Evolutionary conservation across 345 rosid species (phyloP).

Genomic region (Linum usitatissimum): DNA sequence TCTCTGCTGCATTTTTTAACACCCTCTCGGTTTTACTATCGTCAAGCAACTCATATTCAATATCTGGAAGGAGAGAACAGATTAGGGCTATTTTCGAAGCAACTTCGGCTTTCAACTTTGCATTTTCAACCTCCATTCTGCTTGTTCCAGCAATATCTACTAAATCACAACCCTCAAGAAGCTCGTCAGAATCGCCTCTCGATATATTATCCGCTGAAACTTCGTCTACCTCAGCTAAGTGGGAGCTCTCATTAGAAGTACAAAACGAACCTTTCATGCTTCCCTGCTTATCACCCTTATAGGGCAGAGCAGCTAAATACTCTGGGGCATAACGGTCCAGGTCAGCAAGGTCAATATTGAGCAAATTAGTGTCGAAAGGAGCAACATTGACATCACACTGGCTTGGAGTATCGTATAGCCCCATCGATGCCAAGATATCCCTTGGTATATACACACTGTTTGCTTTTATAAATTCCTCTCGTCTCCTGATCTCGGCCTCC

Average conservation of each 20-base stretch:
- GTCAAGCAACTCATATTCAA: constrained; percentile 56
- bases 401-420: constrained; percentile 71
- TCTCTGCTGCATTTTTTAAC: constrained; percentile 62
- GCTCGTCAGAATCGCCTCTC: constrained; percentile 38
- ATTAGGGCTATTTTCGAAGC: constrained; percentile 79
- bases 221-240: constrained; percentile 48
- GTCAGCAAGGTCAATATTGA: constrained; percentile 66
- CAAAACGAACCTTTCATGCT: constrained; percentile 50
- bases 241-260: constrained; percentile 52
- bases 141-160: constrained; percentile 90
- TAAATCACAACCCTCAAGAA: constrained; percentile 55
- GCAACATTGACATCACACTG: constrained; percentile 90
- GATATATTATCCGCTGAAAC: constrained; percentile 29
- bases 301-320: constrained; percentile 45
- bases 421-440: constrained; percentile 78
- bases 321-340: constrained; percentile 86
- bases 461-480: constrained; percentile 72
- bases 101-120: constrained; percentile 91
- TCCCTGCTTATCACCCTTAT: constrained; percentile 39
- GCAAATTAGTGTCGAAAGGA: constrained; percentile 69
- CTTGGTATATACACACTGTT: constrained; percentile 57
- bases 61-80: constrained; percentile 55
- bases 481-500: constrained; percentile 76
- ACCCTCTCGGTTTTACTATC: constrained; percentile 45
- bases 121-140: constrained; percentile 93